These are phyloP conservation scores for Talaromyces adpressus DNA, from an alignment of 495 filamentous ascomycete species.

Conservation along the genomic window DNA sequence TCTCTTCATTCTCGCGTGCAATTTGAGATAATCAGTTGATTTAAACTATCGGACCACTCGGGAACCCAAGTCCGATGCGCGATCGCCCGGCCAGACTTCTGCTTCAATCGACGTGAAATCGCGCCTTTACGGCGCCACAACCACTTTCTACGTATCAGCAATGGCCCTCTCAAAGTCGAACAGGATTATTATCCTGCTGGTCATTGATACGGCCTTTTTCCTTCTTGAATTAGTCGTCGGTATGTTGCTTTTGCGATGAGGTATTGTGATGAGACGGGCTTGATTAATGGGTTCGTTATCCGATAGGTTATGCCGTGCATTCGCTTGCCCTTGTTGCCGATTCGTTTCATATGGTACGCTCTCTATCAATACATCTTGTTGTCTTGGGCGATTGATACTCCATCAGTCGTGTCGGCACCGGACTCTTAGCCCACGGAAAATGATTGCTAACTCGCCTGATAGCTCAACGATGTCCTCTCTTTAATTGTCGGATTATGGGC, in stretches of 20 bases:
- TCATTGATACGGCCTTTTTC: slow-evolving; percentile 85
- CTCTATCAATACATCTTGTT: slow-evolving; percentile 1
- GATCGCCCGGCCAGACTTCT: background rate
- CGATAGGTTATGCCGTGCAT: slow-evolving; percentile 66
- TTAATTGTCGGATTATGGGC: slow-evolving; percentile 91
- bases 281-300: slow-evolving; percentile 11
- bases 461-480: slow-evolving; percentile 93
- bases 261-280: background rate
- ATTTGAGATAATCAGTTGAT: background rate
- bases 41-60: background rate
- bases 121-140: background rate
- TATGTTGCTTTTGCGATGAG: slow-evolving; percentile 18
- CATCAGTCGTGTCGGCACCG: background rate
- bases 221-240: slow-evolving; percentile 77
- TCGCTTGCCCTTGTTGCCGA: slow-evolving; percentile 93
- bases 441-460: slow-evolving; percentile 25
- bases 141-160: background rate
- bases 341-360: slow-evolving; percentile 91
- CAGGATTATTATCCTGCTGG: slow-evolving; percentile 87
- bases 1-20: background rate
- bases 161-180: slow-evolving; percentile 93
- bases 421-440: background rate
- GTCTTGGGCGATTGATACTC: background rate
- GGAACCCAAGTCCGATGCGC: slow-evolving; percentile 3
- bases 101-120: background rate